A percentile compares a stretch with the other conserved stretches of the same genome.
These are phyloP conservation scores for Melianthus villosus DNA, from an alignment of 441 rosid genomes.

Conservation along the genomic window DNA sequence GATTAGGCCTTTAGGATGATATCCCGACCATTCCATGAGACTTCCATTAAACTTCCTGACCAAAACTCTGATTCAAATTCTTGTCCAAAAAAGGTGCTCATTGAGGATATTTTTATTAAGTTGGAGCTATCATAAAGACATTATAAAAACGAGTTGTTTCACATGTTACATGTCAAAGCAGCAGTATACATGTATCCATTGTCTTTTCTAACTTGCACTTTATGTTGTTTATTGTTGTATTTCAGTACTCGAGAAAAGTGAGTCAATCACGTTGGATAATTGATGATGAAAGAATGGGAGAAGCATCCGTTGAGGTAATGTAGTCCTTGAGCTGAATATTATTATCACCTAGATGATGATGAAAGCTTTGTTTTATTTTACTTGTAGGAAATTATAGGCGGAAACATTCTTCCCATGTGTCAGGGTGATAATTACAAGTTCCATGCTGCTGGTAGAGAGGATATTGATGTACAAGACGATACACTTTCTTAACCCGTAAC, in stretches of 20 bases:
- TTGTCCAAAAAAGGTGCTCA: too few relatives aligned
- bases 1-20: too few relatives aligned
- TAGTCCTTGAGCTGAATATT: constrained; percentile 2
- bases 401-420: constrained; percentile 58
- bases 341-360: too few relatives aligned
- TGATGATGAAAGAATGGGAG: constrained; percentile 94
- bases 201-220: constrained; percentile 4
- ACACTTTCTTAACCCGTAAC: constrained; percentile 3
- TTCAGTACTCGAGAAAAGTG: constrained; percentile 83
- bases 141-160: too few relatives aligned
- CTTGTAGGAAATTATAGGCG: constrained; percentile 66
- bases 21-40: too few relatives aligned
- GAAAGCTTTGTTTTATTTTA: constrained; percentile 1
- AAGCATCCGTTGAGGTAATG: constrained; percentile 79
- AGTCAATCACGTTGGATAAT: constrained; percentile 94
- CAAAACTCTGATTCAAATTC: too few relatives aligned
- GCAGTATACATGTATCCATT: too few relatives aligned
- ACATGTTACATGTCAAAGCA: too few relatives aligned
- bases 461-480: constrained; percentile 54
- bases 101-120: too few relatives aligned
- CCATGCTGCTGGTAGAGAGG: constrained; percentile 99
- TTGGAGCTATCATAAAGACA: too few relatives aligned
- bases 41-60: too few relatives aligned
- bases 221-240: constrained; percentile 4
- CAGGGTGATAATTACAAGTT: constrained; percentile 73